Conservation (phyloP, 202 grass and related monocot genomes). For the Schoenoplectus triqueter region DNA sequence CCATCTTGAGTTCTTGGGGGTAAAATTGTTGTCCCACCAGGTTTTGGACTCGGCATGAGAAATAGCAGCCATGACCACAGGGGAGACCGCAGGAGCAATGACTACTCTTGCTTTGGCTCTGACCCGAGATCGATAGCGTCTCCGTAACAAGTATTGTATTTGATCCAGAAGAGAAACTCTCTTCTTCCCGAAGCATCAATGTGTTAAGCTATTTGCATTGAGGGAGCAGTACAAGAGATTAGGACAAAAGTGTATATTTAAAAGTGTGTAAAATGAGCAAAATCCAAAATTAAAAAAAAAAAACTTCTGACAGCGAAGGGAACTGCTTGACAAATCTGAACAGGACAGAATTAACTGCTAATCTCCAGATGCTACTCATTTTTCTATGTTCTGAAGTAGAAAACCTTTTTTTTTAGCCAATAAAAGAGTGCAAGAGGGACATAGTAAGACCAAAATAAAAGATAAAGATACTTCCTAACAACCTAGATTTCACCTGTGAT, state of each 20-base stretch:
- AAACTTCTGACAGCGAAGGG: background rate
- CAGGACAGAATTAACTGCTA: background rate
- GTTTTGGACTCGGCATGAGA: slow-evolving; percentile 69
- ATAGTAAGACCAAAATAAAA: slow-evolving; percentile 13
- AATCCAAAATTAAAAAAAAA: background rate
- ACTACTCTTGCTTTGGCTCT: slow-evolving; percentile 24
- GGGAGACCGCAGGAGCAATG: slow-evolving; percentile 37
- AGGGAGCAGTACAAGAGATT: background rate
- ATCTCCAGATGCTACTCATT: background rate
- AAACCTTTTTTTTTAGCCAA: background rate
- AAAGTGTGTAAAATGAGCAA: background rate
- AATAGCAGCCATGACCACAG: slow-evolving; percentile 62
- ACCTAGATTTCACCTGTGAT: slow-evolving; percentile 36
- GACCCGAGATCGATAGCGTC: slow-evolving; percentile 22
- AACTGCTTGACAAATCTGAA: background rate
- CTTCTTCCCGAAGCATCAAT: slow-evolving; percentile 34
- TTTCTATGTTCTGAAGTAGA: slow-evolving; percentile 1
- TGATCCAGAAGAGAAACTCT: slow-evolving; percentile 33
- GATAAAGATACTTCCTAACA: background rate
- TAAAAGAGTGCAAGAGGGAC: background rate
- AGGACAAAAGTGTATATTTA: background rate
- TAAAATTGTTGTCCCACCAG: slow-evolving; percentile 89
- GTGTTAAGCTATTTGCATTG: slow-evolving; percentile 13
- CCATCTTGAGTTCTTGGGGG: slow-evolving; percentile 97
- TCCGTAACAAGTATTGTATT: slow-evolving; percentile 9